phyloP scores from a whole-genome alignment of 2,329 filamentous ascomycete genomes.

The Coccinonectria pachysandricola region DNA sequence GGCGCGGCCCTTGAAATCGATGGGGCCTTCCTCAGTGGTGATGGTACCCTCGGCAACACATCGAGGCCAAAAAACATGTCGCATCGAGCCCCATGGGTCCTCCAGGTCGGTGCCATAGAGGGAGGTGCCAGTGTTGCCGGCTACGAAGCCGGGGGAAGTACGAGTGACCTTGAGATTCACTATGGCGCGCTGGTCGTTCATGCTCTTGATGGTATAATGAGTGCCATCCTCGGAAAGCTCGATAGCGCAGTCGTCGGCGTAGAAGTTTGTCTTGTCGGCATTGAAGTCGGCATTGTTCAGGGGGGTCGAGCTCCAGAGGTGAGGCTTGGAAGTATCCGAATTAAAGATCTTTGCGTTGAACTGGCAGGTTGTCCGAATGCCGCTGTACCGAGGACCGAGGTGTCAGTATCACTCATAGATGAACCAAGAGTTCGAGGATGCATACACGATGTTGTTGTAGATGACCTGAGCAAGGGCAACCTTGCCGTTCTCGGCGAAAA shows the following conservation, averaged over 20 bases:
- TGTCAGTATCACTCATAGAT: too few relatives aligned
- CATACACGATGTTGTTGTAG: constrained; percentile 94
- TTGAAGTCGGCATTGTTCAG: constrained; percentile 75
- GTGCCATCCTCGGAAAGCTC: constrained; percentile 78
- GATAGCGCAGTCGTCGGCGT: constrained; percentile 73
- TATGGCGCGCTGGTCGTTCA: constrained; percentile 66
- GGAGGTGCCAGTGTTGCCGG: constrained; percentile 73
- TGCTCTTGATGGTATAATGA: constrained; percentile 81
- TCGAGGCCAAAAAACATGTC: constrained; percentile 90
- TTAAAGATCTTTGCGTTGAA: constrained; percentile 93
- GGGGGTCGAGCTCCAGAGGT: constrained; percentile 75
- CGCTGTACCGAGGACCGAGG: constrained; percentile 40
- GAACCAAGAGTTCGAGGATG: constrained; percentile 1
- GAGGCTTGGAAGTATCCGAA: constrained; percentile 58
- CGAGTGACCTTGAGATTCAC: constrained; percentile 79
- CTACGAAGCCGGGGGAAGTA: constrained; percentile 69
- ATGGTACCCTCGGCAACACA: constrained; percentile 75
- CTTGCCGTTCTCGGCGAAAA: constrained; percentile 68
- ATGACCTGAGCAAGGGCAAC: constrained; percentile 81
- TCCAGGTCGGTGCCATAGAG: constrained; percentile 76
- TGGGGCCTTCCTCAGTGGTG: constrained; percentile 66
- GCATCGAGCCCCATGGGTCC: constrained; percentile 86
- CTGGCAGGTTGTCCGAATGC: constrained; percentile 81
- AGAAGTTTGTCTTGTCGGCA: constrained; percentile 73
- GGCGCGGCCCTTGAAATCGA: constrained; percentile 72